These are phyloP conservation scores for Parascedosporium putredinis DNA, from an alignment of 2,329 filamentous ascomycete genomes.

Conservation along the genomic window DNA sequence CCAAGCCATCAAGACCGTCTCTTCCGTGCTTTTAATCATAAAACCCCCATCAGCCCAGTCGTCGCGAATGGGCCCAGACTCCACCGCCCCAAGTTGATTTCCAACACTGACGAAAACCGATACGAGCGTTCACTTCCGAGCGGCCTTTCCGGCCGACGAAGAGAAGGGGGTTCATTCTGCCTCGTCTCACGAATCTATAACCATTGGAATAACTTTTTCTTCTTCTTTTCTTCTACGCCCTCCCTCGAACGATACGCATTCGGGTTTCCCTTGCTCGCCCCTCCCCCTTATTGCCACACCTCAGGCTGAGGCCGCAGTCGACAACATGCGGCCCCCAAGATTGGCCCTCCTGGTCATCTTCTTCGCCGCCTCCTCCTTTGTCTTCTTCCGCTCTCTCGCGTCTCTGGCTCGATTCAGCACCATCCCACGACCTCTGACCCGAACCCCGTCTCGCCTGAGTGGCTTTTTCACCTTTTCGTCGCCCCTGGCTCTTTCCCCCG, in stretches of 20 bases:
- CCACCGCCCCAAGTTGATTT: background rate
- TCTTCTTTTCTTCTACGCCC: constrained; percentile 2
- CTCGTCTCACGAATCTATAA: background rate
- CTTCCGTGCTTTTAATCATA: constrained; percentile 1
- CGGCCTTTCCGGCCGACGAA: constrained; percentile 2
- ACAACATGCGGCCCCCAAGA: constrained; percentile 43
- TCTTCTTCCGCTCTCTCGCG: constrained; percentile 41
- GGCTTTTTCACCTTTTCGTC: constrained; percentile 58
- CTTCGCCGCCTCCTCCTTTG: constrained; percentile 41
- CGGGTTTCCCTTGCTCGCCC: too few species aligned
- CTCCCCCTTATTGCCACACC: constrained; percentile 6
- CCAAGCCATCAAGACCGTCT: background rate
- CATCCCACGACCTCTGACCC: constrained; percentile 17
- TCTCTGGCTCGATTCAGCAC: constrained; percentile 20
- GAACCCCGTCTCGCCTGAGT: constrained; percentile 13
- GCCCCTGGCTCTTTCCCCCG: constrained; percentile 85
- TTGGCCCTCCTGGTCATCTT: constrained; percentile 44
- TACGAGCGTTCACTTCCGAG: background rate
- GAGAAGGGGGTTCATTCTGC: background rate
- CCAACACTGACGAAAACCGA: background rate
- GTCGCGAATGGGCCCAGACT: background rate
- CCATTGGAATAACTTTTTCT: too few species aligned
- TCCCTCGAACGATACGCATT: too few species aligned
- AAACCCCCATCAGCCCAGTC: background rate
- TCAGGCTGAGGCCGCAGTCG: constrained; percentile 10